These are phyloP conservation scores for Tetrapisispora taiwanensis DNA, from an alignment of 805 yeast species.

Conservation along the genomic window DNA sequence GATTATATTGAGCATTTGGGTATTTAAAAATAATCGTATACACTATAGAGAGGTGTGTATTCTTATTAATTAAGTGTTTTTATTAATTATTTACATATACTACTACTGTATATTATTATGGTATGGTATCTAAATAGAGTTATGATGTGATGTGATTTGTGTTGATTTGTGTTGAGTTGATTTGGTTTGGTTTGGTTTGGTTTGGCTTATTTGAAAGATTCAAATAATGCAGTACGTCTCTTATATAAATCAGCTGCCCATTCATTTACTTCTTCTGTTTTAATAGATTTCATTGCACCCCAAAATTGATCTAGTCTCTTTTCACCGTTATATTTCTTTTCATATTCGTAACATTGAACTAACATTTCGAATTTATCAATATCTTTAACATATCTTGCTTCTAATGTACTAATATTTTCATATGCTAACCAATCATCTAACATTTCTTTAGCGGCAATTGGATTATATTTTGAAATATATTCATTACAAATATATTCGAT, in stretches of 20 bases:
- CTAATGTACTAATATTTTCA: conserved; percentile 70
- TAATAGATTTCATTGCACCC: conserved; percentile 49
- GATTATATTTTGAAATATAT: conserved; percentile 58
- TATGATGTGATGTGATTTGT: no score
- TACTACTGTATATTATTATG: no score
- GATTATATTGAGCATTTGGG: no score
- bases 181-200: background rate
- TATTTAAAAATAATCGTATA: no score
- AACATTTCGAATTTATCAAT: conserved; percentile 86
- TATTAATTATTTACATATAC: no score
- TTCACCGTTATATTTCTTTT: conserved; percentile 47
- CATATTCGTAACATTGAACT: conserved; percentile 77
- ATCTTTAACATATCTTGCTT: conserved; percentile 87
- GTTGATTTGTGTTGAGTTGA: no score
- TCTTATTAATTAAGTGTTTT: no score
- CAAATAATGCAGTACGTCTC: conserved; percentile 4
- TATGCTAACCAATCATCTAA: conserved; percentile 76
- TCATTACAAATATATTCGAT: conserved; percentile 50
- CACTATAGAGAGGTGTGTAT: no score
- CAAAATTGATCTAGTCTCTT: conserved; percentile 63
- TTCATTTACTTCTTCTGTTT: conserved; percentile 57
- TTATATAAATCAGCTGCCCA: conserved; percentile 50
- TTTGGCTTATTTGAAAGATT: background rate
- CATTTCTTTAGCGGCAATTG: conserved; percentile 51
- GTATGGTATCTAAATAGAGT: no score